Conservation (phyloP, 73 alveolate species). For the Tetrahymena elliotti region DNA sequence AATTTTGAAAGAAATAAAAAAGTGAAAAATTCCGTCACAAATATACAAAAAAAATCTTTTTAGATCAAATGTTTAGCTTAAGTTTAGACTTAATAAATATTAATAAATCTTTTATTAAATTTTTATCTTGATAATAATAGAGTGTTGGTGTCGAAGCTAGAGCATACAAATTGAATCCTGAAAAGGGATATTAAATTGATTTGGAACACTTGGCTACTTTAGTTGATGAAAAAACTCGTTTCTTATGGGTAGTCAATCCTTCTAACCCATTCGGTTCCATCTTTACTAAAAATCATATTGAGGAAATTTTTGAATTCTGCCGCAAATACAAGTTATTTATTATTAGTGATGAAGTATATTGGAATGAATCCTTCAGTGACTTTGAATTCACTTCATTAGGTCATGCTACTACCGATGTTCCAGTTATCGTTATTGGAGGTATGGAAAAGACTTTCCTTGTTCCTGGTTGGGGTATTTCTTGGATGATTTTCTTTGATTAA, state of each 20-base stretch:
- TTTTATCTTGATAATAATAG: not conserved
- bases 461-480: constrained; percentile 86
- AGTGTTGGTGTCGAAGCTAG: constrained; percentile 41
- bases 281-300: constrained; percentile 54
- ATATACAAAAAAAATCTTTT: not conserved
- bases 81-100: no score
- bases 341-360: constrained; percentile 77
- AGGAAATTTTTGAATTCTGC: constrained; percentile 56
- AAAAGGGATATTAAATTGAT: constrained; percentile 66
- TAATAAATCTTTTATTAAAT: not conserved
- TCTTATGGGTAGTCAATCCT: constrained; percentile 66
- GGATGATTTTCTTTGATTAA: constrained; percentile 69
- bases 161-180: constrained; percentile 63
- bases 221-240: constrained; percentile 58
- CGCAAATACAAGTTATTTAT: constrained; percentile 50
- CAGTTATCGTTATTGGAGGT: constrained; percentile 53
- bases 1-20: no score
- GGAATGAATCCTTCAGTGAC: constrained; percentile 50
- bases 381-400: constrained; percentile 28
- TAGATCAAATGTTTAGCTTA: not conserved
- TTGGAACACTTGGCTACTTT: constrained; percentile 35
- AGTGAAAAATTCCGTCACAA: not conserved
- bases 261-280: constrained; percentile 83
- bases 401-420: constrained; percentile 43
- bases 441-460: constrained; percentile 68